Conservation (phyloP, 257 asterid genomes). For the Jacaranda mimosifolia region DNA sequence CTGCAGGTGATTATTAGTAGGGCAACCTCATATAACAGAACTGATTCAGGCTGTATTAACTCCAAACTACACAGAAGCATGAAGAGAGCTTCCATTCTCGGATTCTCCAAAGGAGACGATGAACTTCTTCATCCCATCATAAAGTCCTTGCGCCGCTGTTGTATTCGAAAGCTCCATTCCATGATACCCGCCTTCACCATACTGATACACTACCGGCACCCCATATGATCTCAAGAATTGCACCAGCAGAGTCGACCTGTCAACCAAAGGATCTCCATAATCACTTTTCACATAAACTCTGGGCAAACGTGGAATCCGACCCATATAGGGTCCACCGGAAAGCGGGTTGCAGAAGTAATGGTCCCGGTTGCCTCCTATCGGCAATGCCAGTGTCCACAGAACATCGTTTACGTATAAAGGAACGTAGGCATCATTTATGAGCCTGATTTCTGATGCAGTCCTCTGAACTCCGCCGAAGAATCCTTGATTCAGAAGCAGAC, state of each 20-base stretch:
- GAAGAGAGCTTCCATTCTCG: too few species aligned
- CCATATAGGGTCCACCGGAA: neutral
- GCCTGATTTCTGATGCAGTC: slow-evolving; percentile 31
- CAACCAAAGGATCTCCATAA: slow-evolving; percentile 11
- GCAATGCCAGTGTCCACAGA: slow-evolving; percentile 34
- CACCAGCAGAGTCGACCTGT: slow-evolving; percentile 7
- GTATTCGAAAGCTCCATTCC: neutral
- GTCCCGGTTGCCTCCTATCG: slow-evolving; percentile 21
- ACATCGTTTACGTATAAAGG: slow-evolving; percentile 32
- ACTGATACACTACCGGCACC: neutral
- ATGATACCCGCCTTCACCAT: slow-evolving; percentile 15
- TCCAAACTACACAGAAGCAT: too few species aligned
- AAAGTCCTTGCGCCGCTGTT: too few species aligned
- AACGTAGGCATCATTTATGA: slow-evolving; percentile 24
- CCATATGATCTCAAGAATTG: neutral
- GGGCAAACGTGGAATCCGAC: slow-evolving; percentile 9
- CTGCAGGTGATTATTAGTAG: too few species aligned
- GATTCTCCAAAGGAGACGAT: too few species aligned
- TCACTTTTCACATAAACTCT: slow-evolving; percentile 13
- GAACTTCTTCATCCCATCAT: too few species aligned
- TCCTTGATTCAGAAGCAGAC: slow-evolving; percentile 36
- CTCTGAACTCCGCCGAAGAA: slow-evolving; percentile 36
- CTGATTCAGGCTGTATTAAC: too few species aligned
- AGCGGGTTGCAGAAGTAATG: neutral
- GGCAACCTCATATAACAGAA: too few species aligned